A percentile compares a stretch with the other conserved stretches of the same genome.
Conservation (phyloP, 805 yeast species). For the Candida ortonii region DNA sequence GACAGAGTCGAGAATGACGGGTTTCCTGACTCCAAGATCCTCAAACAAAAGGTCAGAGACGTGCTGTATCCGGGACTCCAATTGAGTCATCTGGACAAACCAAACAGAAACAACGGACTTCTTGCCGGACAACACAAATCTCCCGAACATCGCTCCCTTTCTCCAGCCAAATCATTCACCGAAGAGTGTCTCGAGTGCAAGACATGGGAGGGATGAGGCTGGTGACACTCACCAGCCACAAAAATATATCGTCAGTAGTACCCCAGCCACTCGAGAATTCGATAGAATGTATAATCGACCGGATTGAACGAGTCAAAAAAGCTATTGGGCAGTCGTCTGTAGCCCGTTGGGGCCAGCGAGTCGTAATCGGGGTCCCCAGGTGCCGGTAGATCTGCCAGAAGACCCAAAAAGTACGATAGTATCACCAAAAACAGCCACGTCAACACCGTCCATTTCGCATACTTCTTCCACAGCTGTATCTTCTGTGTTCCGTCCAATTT, state of each 20-base stretch:
- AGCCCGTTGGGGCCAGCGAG: constrained; percentile 18
- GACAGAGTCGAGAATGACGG: constrained; percentile 65
- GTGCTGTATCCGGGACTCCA: constrained; percentile 49
- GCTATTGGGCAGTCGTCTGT: constrained; percentile 16
- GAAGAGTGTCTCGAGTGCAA: constrained; percentile 30
- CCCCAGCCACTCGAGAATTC: constrained; percentile 15
- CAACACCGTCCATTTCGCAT: not conserved
- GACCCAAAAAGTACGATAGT: constrained; percentile 15
- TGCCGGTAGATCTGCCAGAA: constrained; percentile 17
- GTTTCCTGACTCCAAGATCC: constrained; percentile 80
- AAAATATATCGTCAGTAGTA: constrained; percentile 2
- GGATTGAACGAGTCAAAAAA: constrained; percentile 17
- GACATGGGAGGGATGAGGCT: constrained; percentile 29
- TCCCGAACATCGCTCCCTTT: not conserved
- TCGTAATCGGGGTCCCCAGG: constrained; percentile 12
- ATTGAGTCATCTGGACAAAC: constrained; percentile 64
- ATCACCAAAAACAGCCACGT: constrained; percentile 2
- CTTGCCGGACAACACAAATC: constrained; percentile 11
- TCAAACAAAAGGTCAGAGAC: constrained; percentile 67
- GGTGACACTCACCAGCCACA: too few relatives aligned
- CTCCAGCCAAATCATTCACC: constrained; percentile 15
- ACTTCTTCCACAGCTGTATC: constrained; percentile 10
- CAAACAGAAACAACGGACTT: constrained; percentile 23
- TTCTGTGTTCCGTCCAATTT: constrained; percentile 11
- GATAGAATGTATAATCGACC: constrained; percentile 12